Base-by-base conservation (phyloP, 495 filamentous ascomycete species). In the Xylaria nigripes region DNA sequence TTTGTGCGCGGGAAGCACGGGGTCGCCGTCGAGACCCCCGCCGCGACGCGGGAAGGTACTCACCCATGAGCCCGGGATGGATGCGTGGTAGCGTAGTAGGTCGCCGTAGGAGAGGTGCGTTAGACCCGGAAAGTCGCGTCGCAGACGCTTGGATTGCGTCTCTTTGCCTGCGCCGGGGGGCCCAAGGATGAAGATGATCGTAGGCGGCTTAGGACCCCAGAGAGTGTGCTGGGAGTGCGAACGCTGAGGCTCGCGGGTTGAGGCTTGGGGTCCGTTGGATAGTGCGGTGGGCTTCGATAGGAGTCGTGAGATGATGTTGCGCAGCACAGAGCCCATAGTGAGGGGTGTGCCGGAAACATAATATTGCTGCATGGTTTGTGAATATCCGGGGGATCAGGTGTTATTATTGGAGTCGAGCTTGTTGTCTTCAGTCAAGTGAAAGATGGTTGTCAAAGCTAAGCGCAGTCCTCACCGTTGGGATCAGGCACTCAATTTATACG, bases 131-230 rank as follows among this genome's bases (percentile, higher is more conserved):
- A 53, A 40, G 21, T 21, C 34, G 8, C 21, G 12, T 18, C 47
- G 48, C 2, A 63, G 48, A 12, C 46, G 56, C 8, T 24, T 38
- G 8, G 60, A 59, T 8, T 51, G 25, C 15, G 80, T 82, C 38
- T 77, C 80, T 56, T 82, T 81, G 18, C 80, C 79, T 40, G 72
- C 74, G 29, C 79, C 79, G 15, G 79, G 79, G 24, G 76, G 75
- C 42, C 78, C 79, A 18, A 81, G 71, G 66, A 81, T 71, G 68
- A 76, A 82, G 16, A 59, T 50, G 4, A 62, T 45, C 6, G 57
- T 16, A 2, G 50, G 60, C 34, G 24, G 32, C 38, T 45, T 24
- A 25, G 16, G 9, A 1, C 16, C 27, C 27, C 25, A 48, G 4
- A 16, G 5, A 13, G 45, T 32, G 1, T 24, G 5, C 29, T 27